Evolutionary conservation across 2,329 filamentous ascomycete genomes (phyloP).

Genomic region (Cyclaneusma minus): DNA sequence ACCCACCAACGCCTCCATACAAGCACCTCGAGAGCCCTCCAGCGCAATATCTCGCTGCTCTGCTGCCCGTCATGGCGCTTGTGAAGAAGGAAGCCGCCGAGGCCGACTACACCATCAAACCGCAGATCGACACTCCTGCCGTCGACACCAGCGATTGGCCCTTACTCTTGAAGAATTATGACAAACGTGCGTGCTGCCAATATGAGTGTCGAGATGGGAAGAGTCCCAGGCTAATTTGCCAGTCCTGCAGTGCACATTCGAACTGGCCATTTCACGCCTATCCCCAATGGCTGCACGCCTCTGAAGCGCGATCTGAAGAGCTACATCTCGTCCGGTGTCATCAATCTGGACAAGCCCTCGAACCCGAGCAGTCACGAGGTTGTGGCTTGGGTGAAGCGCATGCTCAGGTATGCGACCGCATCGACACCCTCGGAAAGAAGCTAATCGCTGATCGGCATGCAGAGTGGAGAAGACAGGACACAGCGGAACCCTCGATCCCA

Average conservation of each 20-base stretch:
- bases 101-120: conserved; percentile 80
- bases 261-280: conserved; percentile 93
- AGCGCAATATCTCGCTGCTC: too few relatives aligned
- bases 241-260: conserved; percentile 60
- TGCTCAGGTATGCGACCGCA: conserved; percentile 51
- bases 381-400: conserved; percentile 97
- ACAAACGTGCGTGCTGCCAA: conserved; percentile 51
- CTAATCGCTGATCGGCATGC: conserved; percentile 1
- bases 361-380: conserved; percentile 98
- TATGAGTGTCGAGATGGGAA: not conserved
- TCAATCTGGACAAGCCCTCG: conserved; percentile 95
- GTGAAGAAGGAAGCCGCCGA: conserved; percentile 35
- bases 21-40: too few relatives aligned
- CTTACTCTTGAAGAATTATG: conserved; percentile 89
- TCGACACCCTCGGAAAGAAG: conserved; percentile 1
- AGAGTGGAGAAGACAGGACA: conserved; percentile 94
- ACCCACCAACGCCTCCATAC: too few relatives aligned
- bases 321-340: conserved; percentile 93
- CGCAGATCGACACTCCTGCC: conserved; percentile 61
- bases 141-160: conserved; percentile 86
- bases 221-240: conserved; percentile 7
- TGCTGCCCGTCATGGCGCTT: too few relatives aligned
- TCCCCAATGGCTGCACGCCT: conserved; percentile 81
- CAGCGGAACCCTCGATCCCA: conserved; percentile 94
- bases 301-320: conserved; percentile 91